These are phyloP conservation scores for Blastobotrys robertii DNA, from an alignment of 805 yeast species.

Conservation along the genomic window DNA sequence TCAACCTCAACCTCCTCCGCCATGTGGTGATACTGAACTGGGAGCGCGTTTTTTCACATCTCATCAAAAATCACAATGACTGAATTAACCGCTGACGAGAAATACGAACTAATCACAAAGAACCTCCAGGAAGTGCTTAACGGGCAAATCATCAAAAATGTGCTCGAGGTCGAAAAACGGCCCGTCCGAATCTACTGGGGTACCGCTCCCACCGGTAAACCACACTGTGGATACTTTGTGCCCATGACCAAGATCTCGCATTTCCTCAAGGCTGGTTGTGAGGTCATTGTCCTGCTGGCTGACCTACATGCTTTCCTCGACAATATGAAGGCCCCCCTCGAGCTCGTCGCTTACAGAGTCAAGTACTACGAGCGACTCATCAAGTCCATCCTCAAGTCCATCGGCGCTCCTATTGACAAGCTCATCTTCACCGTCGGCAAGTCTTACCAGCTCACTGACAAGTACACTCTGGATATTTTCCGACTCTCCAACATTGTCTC, in stretches of 20 bases:
- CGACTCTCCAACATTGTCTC: slow-evolving; percentile 74
- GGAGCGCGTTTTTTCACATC: not conserved
- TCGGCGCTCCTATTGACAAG: slow-evolving; percentile 87
- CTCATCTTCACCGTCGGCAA: slow-evolving; percentile 80
- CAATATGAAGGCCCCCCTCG: slow-evolving; percentile 97
- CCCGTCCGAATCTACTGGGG: slow-evolving; percentile 95
- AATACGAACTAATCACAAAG: slow-evolving; percentile 63
- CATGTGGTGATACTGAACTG: not conserved
- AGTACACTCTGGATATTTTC: slow-evolving; percentile 85
- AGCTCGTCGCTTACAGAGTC: slow-evolving; percentile 81
- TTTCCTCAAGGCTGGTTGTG: slow-evolving; percentile 91
- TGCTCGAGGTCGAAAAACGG: slow-evolving; percentile 70
- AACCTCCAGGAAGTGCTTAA: slow-evolving; percentile 88
- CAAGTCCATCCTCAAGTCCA: slow-evolving; percentile 74
- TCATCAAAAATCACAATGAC: not conserved
- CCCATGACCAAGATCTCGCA: slow-evolving; percentile 96
- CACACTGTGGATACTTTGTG: slow-evolving; percentile 97
- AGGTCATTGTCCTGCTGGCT: slow-evolving; percentile 83
- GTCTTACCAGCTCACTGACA: slow-evolving; percentile 69
- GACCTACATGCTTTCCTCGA: slow-evolving; percentile 95
- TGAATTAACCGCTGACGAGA: slow-evolving; percentile 16
- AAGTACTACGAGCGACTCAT: slow-evolving; percentile 77
- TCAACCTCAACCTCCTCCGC: not conserved
- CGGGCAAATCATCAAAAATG: slow-evolving; percentile 75
- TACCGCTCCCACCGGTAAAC: slow-evolving; percentile 97